Conservation (phyloP, 768 basidiomycete species). For the Dioszegia aurantiaca region DNA sequence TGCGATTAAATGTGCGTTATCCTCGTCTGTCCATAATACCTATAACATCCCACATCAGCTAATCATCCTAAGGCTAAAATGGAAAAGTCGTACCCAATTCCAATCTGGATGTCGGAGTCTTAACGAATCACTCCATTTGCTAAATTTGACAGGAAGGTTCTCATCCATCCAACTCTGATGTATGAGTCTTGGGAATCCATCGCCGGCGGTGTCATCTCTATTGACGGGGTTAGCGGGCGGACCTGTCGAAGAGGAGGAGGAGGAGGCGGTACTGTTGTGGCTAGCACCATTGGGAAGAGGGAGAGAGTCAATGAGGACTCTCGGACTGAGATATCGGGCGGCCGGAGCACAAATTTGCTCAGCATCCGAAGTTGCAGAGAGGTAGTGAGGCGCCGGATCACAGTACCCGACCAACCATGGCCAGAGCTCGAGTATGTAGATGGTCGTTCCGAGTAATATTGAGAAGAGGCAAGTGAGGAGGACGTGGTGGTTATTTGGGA, state of each 20-base stretch:
- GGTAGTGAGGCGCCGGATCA: neutral
- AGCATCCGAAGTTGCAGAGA: neutral
- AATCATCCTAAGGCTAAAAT: neutral
- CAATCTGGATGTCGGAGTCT: slow-evolving; percentile 22
- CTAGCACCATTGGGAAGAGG: too few species aligned
- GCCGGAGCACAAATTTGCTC: slow-evolving; percentile 5
- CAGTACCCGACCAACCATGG: neutral
- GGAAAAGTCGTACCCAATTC: slow-evolving; percentile 19
- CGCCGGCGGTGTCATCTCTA: neutral
- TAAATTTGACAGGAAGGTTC: slow-evolving; percentile 20
- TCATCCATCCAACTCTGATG: slow-evolving; percentile 32
- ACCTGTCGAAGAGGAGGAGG: neutral
- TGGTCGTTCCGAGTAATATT: too few species aligned
- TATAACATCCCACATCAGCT: neutral
- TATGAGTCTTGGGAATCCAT: slow-evolving; percentile 16
- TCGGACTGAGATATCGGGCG: slow-evolving; percentile 9
- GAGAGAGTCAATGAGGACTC: neutral
- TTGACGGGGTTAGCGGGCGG: neutral
- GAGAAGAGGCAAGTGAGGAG: too few species aligned
- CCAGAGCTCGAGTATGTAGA: neutral
- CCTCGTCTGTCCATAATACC: slow-evolving; percentile 33
- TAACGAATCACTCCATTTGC: slow-evolving; percentile 18
- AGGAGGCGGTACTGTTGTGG: too few species aligned
- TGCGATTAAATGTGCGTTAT: slow-evolving; percentile 20
- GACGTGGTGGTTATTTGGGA: too few species aligned